phyloP scores from a whole-genome alignment of 2,329 filamentous ascomycete genomes.

The Sporothrix pseudoabietina region DNA sequence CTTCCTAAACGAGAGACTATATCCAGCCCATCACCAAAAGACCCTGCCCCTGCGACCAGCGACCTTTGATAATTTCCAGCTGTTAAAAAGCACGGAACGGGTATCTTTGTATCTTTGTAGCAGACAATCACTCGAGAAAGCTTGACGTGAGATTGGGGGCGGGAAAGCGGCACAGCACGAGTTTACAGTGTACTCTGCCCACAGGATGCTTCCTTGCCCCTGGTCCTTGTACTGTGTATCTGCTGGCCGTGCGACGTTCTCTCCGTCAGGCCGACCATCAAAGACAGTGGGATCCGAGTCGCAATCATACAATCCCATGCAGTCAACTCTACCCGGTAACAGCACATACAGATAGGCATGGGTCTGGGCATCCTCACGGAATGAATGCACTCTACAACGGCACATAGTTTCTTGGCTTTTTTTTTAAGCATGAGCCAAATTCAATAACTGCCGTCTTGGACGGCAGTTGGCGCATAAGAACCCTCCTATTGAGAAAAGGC shows the following conservation, averaged over 20 bases:
- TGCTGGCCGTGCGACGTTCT: not conserved
- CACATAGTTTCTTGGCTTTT: not conserved
- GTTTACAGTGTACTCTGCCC: not conserved
- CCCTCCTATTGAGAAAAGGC: not conserved
- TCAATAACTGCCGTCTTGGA: not conserved
- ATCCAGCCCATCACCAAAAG: not conserved
- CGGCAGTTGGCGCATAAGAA: not conserved
- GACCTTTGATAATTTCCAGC: not conserved
- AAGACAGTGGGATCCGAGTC: not conserved
- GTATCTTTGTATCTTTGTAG: not conserved
- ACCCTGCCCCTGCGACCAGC: not conserved
- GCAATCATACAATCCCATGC: not conserved
- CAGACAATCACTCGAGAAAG: not conserved
- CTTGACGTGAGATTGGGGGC: not conserved
- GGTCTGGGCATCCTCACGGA: not conserved
- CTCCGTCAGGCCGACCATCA: not conserved
- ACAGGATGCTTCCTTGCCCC: not conserved
- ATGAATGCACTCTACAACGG: not conserved
- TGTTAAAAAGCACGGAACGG: not conserved
- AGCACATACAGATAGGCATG: too few species aligned
- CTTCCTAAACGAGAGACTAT: slow-evolving; percentile 21
- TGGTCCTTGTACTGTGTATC: not conserved
- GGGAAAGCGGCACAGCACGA: not conserved
- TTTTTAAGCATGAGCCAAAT: not conserved
- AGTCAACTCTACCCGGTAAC: not conserved